Conservation (phyloP, 225 moss, liverwort and hornwort genomes). For the Bryoerythrophyllum caledonicum region DNA sequence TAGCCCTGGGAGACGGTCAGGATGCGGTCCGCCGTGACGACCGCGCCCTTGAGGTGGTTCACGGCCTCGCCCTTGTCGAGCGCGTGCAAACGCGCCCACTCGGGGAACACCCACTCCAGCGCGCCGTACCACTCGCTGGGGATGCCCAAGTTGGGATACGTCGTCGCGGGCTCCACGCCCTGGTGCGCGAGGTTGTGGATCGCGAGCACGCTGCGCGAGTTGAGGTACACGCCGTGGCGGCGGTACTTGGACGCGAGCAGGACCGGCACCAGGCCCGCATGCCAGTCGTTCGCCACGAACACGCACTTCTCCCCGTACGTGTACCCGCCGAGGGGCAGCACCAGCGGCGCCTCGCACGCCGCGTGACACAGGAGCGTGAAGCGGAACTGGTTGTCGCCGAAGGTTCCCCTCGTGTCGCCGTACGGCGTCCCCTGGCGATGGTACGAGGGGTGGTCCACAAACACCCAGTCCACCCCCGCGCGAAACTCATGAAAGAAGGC, state of each 20-base stretch:
- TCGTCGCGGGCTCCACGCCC: slow-evolving; percentile 94
- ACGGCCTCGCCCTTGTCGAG: slow-evolving; percentile 97
- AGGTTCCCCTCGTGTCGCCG: slow-evolving; percentile 88
- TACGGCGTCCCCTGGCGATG: slow-evolving; percentile 93
- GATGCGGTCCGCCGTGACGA: slow-evolving; percentile 88
- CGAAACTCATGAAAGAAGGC: slow-evolving; percentile 95
- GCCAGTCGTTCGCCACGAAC: slow-evolving; percentile 97
- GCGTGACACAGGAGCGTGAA: slow-evolving; percentile 97
- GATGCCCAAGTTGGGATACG: slow-evolving; percentile 67
- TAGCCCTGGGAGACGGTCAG: slow-evolving; percentile 92
- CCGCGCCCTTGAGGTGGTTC: slow-evolving; percentile 90
- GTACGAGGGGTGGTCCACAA: slow-evolving; percentile 90
- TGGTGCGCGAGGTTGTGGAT: slow-evolving; percentile 94
- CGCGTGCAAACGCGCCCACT: slow-evolving; percentile 90
- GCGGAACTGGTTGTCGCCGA: slow-evolving; percentile 95
- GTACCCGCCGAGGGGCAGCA: slow-evolving; percentile 80
- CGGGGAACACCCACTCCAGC: slow-evolving; percentile 96
- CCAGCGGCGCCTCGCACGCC: slow-evolving; percentile 91
- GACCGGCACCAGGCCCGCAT: slow-evolving; percentile 89
- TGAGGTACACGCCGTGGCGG: slow-evolving; percentile 54
- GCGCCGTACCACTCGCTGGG: slow-evolving; percentile 90
- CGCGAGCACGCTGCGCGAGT: slow-evolving; percentile 69
- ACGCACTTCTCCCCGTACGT: slow-evolving; percentile 89
- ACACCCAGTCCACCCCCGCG: slow-evolving; percentile 93
- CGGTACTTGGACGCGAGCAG: slow-evolving; percentile 90